Evolutionary conservation across 352 stramenopile genomes (phyloP).

Genomic region (Phytophthora capsici): DNA sequence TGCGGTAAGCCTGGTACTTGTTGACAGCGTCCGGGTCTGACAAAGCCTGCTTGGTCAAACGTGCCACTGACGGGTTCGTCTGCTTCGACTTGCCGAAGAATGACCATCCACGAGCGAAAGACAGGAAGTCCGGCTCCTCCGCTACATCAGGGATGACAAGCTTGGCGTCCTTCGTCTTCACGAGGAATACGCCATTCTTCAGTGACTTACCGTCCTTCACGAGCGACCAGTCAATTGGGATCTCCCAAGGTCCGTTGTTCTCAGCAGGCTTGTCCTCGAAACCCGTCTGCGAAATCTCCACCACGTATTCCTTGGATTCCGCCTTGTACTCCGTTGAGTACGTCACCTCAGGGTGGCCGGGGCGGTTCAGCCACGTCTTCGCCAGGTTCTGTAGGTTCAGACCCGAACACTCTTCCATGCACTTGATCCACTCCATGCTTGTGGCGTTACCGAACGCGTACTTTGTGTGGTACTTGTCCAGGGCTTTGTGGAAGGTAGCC

Average conservation of each 20-base stretch:
- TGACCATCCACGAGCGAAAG: conserved; percentile 77
- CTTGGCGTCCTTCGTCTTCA: conserved; percentile 65
- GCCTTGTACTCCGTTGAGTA: conserved; percentile 69
- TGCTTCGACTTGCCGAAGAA: conserved; percentile 84
- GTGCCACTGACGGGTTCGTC: conserved; percentile 51
- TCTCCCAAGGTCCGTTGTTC: conserved; percentile 80
- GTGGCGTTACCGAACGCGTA: conserved; percentile 78
- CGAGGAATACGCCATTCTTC: conserved; percentile 64
- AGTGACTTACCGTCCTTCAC: conserved; percentile 69
- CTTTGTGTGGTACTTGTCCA: conserved; percentile 82
- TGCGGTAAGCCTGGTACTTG: conserved; percentile 80
- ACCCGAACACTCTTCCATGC: conserved; percentile 79
- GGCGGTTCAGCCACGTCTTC: conserved; percentile 79
- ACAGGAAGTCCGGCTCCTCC: conserved; percentile 72
- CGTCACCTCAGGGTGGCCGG: conserved; percentile 67
- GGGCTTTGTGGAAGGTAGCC: conserved; percentile 73
- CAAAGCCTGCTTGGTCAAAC: conserved; percentile 68
- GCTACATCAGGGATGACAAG: conserved; percentile 56
- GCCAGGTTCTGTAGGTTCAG: conserved; percentile 67
- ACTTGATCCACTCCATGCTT: conserved; percentile 77
- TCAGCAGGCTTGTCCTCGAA: conserved; percentile 72
- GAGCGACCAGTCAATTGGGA: conserved; percentile 78
- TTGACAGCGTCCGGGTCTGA: conserved; percentile 78
- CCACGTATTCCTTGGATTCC: conserved; percentile 52
- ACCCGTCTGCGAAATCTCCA: conserved; percentile 71